These are phyloP conservation scores for Phytopythium litorale DNA, from an alignment of 352 stramenopile genomes.

Conservation along the genomic window DNA sequence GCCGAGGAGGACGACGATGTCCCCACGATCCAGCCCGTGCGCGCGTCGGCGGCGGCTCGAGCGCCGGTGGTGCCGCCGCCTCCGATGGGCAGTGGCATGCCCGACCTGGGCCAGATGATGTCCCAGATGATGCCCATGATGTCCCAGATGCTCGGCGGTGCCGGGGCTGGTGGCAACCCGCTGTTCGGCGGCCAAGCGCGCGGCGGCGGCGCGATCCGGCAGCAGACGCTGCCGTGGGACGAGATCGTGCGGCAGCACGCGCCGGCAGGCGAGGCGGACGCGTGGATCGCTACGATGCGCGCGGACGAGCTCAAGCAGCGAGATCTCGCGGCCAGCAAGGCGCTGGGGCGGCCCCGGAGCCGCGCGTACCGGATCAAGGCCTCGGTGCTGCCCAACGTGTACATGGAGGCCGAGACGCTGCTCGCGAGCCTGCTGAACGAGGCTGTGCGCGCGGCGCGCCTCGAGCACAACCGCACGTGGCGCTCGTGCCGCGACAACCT, in stretches of 20 bases:
- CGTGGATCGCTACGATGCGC: conserved; percentile 68
- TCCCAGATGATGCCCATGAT: conserved; percentile 88
- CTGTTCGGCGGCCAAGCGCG: conserved; percentile 13
- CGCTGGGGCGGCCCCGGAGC: conserved; percentile 40
- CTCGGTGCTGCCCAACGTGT: conserved; percentile 52
- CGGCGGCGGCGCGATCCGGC: conserved; percentile 24
- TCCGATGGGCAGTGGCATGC: conserved; percentile 25
- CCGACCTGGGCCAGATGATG: conserved; percentile 80
- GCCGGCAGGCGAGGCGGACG: conserved; percentile 41
- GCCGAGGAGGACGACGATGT: conserved; percentile 7
- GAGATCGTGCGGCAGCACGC: conserved; percentile 67
- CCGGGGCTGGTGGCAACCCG: conserved; percentile 17
- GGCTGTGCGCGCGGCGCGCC: conserved; percentile 49
- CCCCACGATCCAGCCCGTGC: conserved; percentile 20
- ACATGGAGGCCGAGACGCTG: conserved; percentile 58
- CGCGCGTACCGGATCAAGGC: conserved; percentile 52
- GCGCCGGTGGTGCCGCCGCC: neutral
- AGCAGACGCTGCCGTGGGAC: conserved; percentile 46
- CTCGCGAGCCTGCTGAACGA: conserved; percentile 60
- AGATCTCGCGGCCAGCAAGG: conserved; percentile 22
- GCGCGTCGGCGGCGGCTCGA: conserved; percentile 1
- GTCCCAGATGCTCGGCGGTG: conserved; percentile 70
- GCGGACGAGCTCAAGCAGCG: conserved; percentile 44
- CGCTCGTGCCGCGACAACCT: conserved; percentile 45
- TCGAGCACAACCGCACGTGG: conserved; percentile 58